Conservation (phyloP, 2,329 filamentous ascomycete genomes). For the Orbilia oligospora region DNA sequence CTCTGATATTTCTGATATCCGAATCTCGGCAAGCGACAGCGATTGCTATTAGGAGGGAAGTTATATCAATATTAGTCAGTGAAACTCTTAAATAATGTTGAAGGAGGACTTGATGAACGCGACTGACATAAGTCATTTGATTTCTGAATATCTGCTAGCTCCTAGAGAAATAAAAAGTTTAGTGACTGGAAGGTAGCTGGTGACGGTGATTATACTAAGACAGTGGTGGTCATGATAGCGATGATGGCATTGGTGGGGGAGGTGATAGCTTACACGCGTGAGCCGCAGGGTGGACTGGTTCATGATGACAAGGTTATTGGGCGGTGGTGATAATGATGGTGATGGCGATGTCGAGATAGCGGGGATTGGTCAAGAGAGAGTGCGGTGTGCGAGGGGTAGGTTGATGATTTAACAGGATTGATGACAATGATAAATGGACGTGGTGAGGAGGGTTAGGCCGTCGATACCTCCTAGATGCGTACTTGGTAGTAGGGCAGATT, state of each 20-base stretch:
- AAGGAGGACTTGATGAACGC: background rate
- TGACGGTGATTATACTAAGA: background rate
- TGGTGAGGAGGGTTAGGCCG: too few relatives aligned
- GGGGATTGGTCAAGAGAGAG: background rate
- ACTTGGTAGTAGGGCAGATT: background rate
- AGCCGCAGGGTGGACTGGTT: conserved; percentile 92
- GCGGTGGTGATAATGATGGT: too few relatives aligned
- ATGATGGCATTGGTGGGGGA: conserved; percentile 56
- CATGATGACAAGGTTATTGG: conserved; percentile 72
- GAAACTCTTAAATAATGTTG: background rate
- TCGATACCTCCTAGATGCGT: too few relatives aligned
- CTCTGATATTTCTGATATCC: conserved; percentile 88
- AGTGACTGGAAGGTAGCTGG: background rate
- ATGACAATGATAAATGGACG: background rate
- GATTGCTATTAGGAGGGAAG: conserved; percentile 73
- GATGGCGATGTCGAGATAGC: background rate
- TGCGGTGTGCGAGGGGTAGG: background rate
- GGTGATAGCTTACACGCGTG: conserved; percentile 75
- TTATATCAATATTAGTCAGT: conserved; percentile 6
- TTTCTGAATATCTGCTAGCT: conserved; percentile 87
- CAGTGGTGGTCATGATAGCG: background rate
- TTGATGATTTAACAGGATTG: background rate
- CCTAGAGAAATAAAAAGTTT: conserved; percentile 70
- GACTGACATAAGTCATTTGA: conserved; percentile 83
- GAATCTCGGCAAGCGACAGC: conserved; percentile 88